phyloP scores from a whole-genome alignment of 1,139 yeast genomes.

The Candida tunisiensis region DNA sequence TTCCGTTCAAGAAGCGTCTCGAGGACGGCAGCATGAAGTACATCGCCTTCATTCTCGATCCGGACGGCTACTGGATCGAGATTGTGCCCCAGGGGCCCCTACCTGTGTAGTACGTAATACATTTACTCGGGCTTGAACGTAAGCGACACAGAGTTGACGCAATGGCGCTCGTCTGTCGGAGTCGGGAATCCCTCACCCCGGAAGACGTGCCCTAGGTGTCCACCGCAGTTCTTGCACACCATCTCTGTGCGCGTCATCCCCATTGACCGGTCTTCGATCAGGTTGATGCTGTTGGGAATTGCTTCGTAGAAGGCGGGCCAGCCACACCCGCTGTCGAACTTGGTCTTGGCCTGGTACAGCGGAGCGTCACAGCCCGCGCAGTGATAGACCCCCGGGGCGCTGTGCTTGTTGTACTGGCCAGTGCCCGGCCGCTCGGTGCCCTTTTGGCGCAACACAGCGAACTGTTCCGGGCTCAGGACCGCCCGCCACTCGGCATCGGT shows the following conservation, averaged over 20 bases:
- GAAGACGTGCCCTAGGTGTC: conserved; percentile 90
- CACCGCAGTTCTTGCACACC: conserved; percentile 78
- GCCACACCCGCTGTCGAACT: conserved; percentile 85
- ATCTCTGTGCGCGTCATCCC: conserved; percentile 85
- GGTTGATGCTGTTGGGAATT: conserved; percentile 56
- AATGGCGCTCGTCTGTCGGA: conserved; percentile 88
- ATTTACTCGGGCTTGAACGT: conserved; percentile 30
- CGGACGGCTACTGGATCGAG: conserved; percentile 85
- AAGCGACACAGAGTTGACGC: conserved; percentile 77
- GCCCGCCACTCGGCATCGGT: conserved; percentile 71
- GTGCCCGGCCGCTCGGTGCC: conserved; percentile 77
- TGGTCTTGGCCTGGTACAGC: conserved; percentile 59
- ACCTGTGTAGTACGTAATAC: conserved; percentile 3
- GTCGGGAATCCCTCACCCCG: conserved; percentile 84
- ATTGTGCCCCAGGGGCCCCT: conserved; percentile 29
- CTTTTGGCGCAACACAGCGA: conserved; percentile 56
- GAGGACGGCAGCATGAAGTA: conserved; percentile 45
- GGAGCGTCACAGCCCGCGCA: conserved; percentile 84
- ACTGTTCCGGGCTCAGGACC: conserved; percentile 57
- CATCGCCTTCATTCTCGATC: conserved; percentile 67
- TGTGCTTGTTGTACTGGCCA: conserved; percentile 47
- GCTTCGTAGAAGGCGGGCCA: conserved; percentile 97
- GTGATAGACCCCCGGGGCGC: conserved; percentile 44
- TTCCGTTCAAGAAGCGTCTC: conserved; percentile 30
- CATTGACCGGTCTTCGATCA: conserved; percentile 38